A percentile compares a stretch with the other conserved stretches of the same genome.
Conservation (phyloP, 805 yeast genomes). For the Myxozyma melibiosi region DNA sequence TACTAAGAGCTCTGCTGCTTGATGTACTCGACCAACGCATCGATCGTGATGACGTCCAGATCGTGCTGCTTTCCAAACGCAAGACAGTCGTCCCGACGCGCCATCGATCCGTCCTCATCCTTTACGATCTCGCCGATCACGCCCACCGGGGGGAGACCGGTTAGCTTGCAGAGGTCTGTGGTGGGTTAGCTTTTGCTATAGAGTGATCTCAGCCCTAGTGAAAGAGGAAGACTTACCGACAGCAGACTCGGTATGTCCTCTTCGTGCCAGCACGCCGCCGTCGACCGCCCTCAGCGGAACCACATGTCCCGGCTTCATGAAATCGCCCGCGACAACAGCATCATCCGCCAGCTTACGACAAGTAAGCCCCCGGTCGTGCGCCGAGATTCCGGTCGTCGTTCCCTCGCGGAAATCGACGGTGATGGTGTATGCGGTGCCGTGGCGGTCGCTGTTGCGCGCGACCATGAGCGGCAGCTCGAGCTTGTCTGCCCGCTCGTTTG, state of each 20-base stretch:
- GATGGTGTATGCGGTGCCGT: conserved; percentile 95
- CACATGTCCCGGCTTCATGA: conserved; percentile 91
- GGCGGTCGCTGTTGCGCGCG: conserved; percentile 69
- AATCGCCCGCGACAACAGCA: conserved; percentile 58
- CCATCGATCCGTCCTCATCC: conserved; percentile 93
- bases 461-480: conserved; percentile 81
- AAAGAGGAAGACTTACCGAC: conserved; percentile 47
- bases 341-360: conserved; percentile 70
- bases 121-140: conserved; percentile 92
- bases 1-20: too few relatives aligned
- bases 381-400: conserved; percentile 96
- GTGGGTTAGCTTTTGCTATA: too few relatives aligned
- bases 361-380: conserved; percentile 89
- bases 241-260: conserved; percentile 98
- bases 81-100: conserved; percentile 85
- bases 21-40: conserved; percentile 64
- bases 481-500: conserved; percentile 73
- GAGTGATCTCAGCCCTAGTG: not conserved
- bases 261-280: conserved; percentile 76
- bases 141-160: conserved; percentile 82
- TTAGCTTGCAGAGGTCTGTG: conserved; percentile 68
- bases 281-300: conserved; percentile 89
- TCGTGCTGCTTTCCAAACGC: conserved; percentile 63
- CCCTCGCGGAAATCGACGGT: conserved; percentile 85
- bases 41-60: conserved; percentile 76